phyloP scores from a whole-genome alignment of 208 protist species.

The Acanthamoeba triangularis region DNA sequence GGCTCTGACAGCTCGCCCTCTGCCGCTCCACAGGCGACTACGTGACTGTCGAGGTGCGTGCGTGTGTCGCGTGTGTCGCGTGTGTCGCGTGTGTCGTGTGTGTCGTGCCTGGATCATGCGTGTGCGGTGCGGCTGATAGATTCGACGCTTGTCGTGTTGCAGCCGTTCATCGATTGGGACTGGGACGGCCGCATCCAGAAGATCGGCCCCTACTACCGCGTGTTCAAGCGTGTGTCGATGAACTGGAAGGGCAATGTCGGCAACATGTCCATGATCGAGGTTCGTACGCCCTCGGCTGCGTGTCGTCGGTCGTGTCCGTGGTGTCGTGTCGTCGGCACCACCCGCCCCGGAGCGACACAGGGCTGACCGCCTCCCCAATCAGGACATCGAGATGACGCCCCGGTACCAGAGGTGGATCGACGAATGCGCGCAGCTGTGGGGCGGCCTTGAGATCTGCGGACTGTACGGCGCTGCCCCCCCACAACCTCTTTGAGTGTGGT shows the following conservation, averaged over 20 bases:
- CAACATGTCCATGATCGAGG: slow-evolving; percentile 76
- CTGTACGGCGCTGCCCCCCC: slow-evolving; percentile 27
- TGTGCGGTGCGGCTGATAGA: background rate
- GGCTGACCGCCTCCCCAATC: background rate
- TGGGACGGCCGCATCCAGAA: slow-evolving; percentile 83
- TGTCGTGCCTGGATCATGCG: background rate
- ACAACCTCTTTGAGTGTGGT: too few relatives aligned
- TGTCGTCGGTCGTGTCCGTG: background rate
- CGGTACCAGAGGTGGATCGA: slow-evolving; percentile 61
- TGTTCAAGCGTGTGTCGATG: slow-evolving; percentile 79
- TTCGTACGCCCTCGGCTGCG: background rate
- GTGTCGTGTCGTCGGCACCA: background rate
- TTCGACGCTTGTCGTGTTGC: background rate
- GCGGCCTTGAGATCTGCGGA: slow-evolving; percentile 74
- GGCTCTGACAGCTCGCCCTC: background rate
- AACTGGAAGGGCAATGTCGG: slow-evolving; percentile 86
- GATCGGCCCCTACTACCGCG: slow-evolving; percentile 81
- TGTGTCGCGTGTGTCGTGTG: background rate
- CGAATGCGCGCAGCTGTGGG: slow-evolving; percentile 56
- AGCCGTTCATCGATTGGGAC: slow-evolving; percentile 82
- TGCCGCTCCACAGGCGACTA: slow-evolving; percentile 11
- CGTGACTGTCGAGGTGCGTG: slow-evolving; percentile 17
- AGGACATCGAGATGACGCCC: slow-evolving; percentile 66
- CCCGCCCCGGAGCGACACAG: background rate
- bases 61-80: background rate